Base-by-base conservation (phyloP, 1,284 basidiomycete genomes). In the Ceratobasidium sp. region DNA sequence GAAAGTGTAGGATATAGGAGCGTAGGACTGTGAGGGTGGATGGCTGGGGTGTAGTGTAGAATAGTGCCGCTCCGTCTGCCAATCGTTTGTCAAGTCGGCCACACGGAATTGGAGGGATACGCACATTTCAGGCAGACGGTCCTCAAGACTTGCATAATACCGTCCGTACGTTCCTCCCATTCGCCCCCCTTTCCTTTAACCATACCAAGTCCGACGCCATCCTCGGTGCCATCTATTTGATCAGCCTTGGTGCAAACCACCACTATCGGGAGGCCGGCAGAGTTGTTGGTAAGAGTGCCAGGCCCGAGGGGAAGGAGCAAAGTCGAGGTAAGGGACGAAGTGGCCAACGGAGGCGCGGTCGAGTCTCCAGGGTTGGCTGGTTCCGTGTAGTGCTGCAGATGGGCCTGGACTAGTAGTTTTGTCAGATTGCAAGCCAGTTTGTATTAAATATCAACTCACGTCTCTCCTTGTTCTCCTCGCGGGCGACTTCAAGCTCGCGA, bases 111-210 rank as follows among this genome's bases (percentile, higher is more conserved):
- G 11, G 46, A 54, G 64, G 49, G 69, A 37, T 37, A 85, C 94
- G 80, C 79, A 96, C 95, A 98, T 82, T 94, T 93, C 65, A 98
- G 84, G 80, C 94, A 98, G 74, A 98, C 88, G 0, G 95, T 95
- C 37, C 97, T 88, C 68, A 99, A 85, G 27, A 95, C 90, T 80
- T 99, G 97, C 89, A 98, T 97, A 24, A 98, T 87, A 68, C 93
- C 93, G 81, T 99, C 97, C 62, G 96, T 96, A 78, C 93, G 87
- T 81, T 98, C 97, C 81, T 99, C 98, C 92, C 95, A 96, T 79
- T 93, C 92, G 13, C 88, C 91, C 0, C 92, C 92, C 81, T 93
- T 94, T 0, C 92, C 92, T 82, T 92, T 93, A 1, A 92, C 91
- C 89, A 93, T 93, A 34, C 90, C 91, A 13, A 89, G 88, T 29